Evolutionary conservation across 192 early-diverging fungal genomes (phyloP).

Genomic region (Backusella sp.): DNA sequence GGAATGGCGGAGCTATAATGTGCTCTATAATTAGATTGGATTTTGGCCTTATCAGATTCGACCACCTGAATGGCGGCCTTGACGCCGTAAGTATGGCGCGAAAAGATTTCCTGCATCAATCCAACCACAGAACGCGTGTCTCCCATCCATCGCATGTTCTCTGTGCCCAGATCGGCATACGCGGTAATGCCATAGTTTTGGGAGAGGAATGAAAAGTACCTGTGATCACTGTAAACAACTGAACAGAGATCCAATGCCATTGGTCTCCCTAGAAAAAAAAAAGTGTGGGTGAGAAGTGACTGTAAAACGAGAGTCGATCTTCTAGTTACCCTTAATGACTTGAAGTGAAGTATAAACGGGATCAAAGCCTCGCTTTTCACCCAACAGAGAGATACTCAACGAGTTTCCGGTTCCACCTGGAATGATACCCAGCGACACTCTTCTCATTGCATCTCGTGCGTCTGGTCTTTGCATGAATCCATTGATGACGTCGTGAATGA

Average conservation of each 20-base stretch:
- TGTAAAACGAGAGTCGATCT: too few relatives aligned
- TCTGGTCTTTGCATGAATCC: constrained; percentile 74
- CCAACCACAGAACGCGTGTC: constrained; percentile 45
- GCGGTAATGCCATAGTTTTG: constrained; percentile 57
- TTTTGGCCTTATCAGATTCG: constrained; percentile 39
- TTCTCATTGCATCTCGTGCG: constrained; percentile 48
- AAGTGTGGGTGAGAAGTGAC: too few relatives aligned
- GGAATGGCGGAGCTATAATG: constrained; percentile 27
- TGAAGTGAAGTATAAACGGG: constrained; percentile 33
- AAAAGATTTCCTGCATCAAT: constrained; percentile 43
- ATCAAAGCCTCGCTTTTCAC: constrained; percentile 44
- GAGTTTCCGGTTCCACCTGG: constrained; percentile 62
- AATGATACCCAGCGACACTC: constrained; percentile 63
- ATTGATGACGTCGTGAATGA: constrained; percentile 79
- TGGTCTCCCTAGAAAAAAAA: not conserved
- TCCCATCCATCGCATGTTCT: constrained; percentile 58
- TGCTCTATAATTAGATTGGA: constrained; percentile 37
- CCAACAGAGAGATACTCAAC: constrained; percentile 45
- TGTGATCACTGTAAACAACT: constrained; percentile 42
- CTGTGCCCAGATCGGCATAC: constrained; percentile 55
- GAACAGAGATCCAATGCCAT: constrained; percentile 61
- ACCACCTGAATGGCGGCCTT: constrained; percentile 44
- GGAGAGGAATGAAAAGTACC: constrained; percentile 54
- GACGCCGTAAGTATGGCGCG: constrained; percentile 36
- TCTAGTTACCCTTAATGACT: constrained; percentile 39